Evolutionary conservation across 2,329 filamentous ascomycete species (phyloP).

Genomic region (Colletotrichum echinochloae): DNA sequence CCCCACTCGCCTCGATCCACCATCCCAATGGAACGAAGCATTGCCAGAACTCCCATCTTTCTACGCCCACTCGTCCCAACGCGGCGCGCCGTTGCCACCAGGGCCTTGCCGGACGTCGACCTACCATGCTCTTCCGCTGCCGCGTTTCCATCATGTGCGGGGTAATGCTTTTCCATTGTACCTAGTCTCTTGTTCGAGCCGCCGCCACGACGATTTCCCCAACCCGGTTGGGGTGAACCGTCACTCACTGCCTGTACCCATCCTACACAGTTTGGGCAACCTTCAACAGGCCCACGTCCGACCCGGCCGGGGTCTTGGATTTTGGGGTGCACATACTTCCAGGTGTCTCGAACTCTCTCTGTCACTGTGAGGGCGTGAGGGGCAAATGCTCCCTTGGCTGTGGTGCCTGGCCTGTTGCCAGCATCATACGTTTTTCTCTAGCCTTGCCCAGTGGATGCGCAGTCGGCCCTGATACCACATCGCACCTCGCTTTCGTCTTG

Average conservation of each 20-base stretch:
- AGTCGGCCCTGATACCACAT: constrained; percentile 37
- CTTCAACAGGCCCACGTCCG: constrained; percentile 15
- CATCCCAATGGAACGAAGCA: constrained; percentile 7
- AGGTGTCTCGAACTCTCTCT: constrained; percentile 31
- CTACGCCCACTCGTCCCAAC: constrained; percentile 17
- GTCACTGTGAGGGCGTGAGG: constrained; percentile 38
- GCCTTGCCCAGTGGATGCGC: constrained; percentile 33
- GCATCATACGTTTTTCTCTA: constrained; percentile 40
- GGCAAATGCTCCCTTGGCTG: constrained; percentile 35
- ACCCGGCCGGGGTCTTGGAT: constrained; percentile 29
- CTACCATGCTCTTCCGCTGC: constrained; percentile 7
- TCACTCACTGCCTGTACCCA: not conserved
- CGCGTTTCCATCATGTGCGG: constrained; percentile 23
- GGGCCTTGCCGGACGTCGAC: not conserved
- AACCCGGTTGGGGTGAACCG: constrained; percentile 22
- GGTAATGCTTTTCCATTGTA: constrained; percentile 32
- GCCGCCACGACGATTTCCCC: constrained; percentile 8
- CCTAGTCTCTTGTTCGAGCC: constrained; percentile 8
- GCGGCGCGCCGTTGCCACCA: not conserved
- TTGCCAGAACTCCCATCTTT: constrained; percentile 20
- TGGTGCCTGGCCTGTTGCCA: constrained; percentile 39
- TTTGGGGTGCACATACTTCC: not conserved
- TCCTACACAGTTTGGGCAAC: not conserved
- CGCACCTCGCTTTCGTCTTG: constrained; percentile 26
- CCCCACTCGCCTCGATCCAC: constrained; percentile 15